Evolutionary conservation across 768 basidiomycete genomes (phyloP).

Genomic region (Psilocybe cubensis): DNA sequence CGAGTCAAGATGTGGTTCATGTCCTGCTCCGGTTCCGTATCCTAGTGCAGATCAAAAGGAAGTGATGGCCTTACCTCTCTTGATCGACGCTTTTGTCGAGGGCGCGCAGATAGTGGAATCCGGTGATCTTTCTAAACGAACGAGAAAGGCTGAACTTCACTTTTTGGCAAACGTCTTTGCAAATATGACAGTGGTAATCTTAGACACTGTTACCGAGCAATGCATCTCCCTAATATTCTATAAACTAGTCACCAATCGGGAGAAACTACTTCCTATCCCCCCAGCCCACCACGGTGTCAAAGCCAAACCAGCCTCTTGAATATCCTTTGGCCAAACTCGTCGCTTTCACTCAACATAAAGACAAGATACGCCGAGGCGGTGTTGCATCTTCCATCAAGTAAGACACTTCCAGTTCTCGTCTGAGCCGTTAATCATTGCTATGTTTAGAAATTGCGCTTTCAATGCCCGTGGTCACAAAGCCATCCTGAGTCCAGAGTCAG

Average conservation of each 20-base stretch:
- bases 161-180: conserved; percentile 95
- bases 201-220: neutral
- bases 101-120: conserved; percentile 61
- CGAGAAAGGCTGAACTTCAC: conserved; percentile 80
- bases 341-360: conserved; percentile 87
- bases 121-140: conserved; percentile 48
- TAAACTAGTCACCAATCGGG: conserved; percentile 67
- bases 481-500: conserved; percentile 68
- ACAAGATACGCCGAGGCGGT: conserved; percentile 86
- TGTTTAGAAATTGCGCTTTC: conserved; percentile 79
- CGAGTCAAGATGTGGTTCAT: conserved; percentile 81
- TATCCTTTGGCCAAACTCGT: conserved; percentile 85
- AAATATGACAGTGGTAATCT: conserved; percentile 79
- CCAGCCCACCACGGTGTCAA: conserved; percentile 51
- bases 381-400: conserved; percentile 89
- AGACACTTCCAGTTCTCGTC: conserved; percentile 18
- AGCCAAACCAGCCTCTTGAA: conserved; percentile 53
- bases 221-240: neutral
- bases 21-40: conserved; percentile 72
- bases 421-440: neutral
- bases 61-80: conserved; percentile 71
- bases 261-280: conserved; percentile 83
- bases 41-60: conserved; percentile 57
- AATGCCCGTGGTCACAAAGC: conserved; percentile 69
- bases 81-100: conserved; percentile 89